phyloP scores from a whole-genome alignment of 1,139 yeast genomes.

The Magnusiomyces sp. region DNA sequence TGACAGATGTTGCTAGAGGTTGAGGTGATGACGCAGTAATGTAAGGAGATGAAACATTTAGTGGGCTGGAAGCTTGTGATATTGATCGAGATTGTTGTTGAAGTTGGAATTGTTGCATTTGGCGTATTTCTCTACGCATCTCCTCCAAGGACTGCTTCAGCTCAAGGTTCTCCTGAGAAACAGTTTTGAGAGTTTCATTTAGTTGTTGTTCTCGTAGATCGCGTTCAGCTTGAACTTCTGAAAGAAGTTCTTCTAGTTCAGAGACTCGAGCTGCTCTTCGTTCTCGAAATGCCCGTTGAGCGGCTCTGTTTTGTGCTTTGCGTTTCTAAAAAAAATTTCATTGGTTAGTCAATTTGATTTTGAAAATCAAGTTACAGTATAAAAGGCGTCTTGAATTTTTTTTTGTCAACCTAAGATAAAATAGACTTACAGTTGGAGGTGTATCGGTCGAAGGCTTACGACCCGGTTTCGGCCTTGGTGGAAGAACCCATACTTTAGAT shows the following conservation, averaged over 20 bases:
- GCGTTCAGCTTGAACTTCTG: constrained; percentile 55
- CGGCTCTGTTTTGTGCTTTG: constrained; percentile 91
- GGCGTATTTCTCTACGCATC: constrained; percentile 16
- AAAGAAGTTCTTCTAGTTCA: constrained; percentile 46
- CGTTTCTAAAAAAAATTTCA: constrained; percentile 6
- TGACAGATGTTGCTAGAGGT: not conserved
- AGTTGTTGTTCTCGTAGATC: constrained; percentile 27
- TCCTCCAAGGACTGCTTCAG: constrained; percentile 17
- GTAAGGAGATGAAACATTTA: not conserved
- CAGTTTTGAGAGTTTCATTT: constrained; percentile 40
- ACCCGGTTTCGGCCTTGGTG: constrained; percentile 89
- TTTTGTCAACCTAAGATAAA: constrained; percentile 34
- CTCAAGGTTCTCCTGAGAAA: constrained; percentile 21
- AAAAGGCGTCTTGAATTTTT: no score
- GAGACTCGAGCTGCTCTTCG: constrained; percentile 57
- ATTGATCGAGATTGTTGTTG: not conserved
- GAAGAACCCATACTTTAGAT: constrained; percentile 85
- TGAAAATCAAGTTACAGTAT: no score
- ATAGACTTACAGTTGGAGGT: constrained; percentile 24
- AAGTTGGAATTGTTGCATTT: constrained; percentile 3
- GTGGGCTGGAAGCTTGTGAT: constrained; percentile 3
- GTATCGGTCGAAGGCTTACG: constrained; percentile 69
- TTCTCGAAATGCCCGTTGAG: constrained; percentile 82
- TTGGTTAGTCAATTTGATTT: not conserved
- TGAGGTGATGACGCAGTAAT: not conserved